Evolutionary conservation across 164 flowering plant species (phyloP).

Genomic region (Cinnamomum chago): DNA sequence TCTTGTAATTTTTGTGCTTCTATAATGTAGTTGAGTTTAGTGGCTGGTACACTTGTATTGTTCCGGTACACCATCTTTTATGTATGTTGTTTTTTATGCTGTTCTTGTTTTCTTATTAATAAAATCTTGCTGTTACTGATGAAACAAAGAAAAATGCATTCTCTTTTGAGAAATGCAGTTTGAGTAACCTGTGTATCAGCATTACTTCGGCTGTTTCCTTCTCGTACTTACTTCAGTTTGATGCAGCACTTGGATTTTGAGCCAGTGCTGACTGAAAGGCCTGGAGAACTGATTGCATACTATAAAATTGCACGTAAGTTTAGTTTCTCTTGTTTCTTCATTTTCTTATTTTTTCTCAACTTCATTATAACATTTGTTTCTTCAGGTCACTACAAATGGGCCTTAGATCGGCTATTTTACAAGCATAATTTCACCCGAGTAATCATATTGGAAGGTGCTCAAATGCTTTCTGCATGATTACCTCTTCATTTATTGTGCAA

Average conservation of each 20-base stretch:
- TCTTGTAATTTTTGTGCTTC: too few species aligned
- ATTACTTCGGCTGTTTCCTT: background rate
- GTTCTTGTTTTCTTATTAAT: too few species aligned
- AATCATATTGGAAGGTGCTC: slow-evolving; percentile 89
- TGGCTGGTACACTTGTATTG: too few species aligned
- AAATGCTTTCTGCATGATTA: slow-evolving; percentile 1
- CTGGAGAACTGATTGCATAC: slow-evolving; percentile 92
- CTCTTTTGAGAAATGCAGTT: background rate
- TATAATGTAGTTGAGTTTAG: too few species aligned
- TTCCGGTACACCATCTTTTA: too few species aligned
- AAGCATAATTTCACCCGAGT: slow-evolving; percentile 77
- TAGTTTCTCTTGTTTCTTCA: slow-evolving; percentile 2
- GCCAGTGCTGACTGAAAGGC: slow-evolving; percentile 73
- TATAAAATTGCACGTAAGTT: slow-evolving; percentile 93
- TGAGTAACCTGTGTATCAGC: background rate
- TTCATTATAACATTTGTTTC: slow-evolving; percentile 7
- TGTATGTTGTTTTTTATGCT: too few species aligned
- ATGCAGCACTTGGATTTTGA: slow-evolving; percentile 81
- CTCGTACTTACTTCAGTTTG: slow-evolving; percentile 15
- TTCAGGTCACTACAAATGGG: slow-evolving; percentile 96
- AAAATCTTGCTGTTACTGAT: too few species aligned
- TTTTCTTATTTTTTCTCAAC: slow-evolving; percentile 6
- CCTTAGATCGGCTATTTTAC: slow-evolving; percentile 78
- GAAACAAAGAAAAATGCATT: too few species aligned
- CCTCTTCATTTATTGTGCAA: background rate